Evolutionary conservation across 2,329 filamentous ascomycete genomes (phyloP), one percentile per base, ranked within the genome.

Genomic region (Xenosphaeropsis pyriputrescens): DNA sequence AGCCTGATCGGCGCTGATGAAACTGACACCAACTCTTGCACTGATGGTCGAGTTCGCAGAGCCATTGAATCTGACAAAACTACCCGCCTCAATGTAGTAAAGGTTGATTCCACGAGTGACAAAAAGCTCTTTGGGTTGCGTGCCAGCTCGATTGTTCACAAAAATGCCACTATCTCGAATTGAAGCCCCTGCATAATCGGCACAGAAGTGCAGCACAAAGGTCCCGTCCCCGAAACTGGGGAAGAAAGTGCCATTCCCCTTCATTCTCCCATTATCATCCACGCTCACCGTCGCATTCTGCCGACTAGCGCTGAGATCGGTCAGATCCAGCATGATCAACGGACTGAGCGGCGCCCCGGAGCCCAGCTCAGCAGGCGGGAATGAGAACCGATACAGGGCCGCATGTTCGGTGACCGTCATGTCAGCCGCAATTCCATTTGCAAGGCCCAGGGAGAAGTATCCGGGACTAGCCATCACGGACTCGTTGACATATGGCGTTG

Each of bases 11-110:
- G 61, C 57, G 50, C 71, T 78, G 49, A 83, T 72, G 54, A 81
- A 79, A 48, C 77, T 83, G 12, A 79, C 59, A 0, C 77, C 78
- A 5, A 79, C 72, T 18, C 79, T 67, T 8, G 68, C 77, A 6
- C 67, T 53, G n/a, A 84, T 58, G 2, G 59, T 58, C 13, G 34
- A 47, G 0, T 49, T 53, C 13, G 32, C 47, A 0, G 49, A 53
- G 6, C 64, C 59, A n/a, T 68, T 54, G 48, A 82, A 80, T 19
- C 70, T 63, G 17, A 71, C 64, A 55, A 75, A 82, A 1, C 68
- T 74, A 5, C 77, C 76, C 0, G 64, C 71, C 0, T 72, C 70
- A 2, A 73, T 54, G 1, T 63, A 63, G 19, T 68, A 67, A 3
- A 26, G 22, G 12, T 26, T 26, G 8, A 26, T 26, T 12, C 59